phyloP scores from a whole-genome alignment of 1,284 basidiomycete species.

The Ganoderma multipileum region DNA sequence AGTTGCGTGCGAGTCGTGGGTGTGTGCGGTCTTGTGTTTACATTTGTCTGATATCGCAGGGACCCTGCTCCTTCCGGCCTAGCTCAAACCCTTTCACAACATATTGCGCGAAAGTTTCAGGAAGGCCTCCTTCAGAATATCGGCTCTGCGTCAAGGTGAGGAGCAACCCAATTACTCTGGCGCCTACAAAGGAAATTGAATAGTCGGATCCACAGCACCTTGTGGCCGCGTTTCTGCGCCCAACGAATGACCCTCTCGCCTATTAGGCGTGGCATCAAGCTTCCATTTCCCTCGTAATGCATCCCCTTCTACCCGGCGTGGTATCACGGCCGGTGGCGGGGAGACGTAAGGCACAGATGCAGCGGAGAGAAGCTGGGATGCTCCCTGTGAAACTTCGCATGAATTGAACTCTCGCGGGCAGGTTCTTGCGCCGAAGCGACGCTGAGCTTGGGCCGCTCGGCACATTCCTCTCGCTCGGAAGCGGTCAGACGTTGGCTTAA shows the following conservation, averaged over 20 bases:
- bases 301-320: neutral
- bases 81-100: neutral
- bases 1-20: neutral
- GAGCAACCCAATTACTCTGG: neutral
- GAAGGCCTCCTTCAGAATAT: neutral
- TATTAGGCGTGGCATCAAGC: slow-evolving; percentile 14
- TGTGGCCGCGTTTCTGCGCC: neutral
- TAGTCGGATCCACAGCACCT: neutral
- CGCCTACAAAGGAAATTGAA: neutral
- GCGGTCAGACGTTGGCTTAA: slow-evolving; percentile 6
- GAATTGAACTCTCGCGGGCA: slow-evolving; percentile 11
- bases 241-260: slow-evolving; percentile 1
- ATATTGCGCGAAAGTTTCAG: neutral
- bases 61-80: neutral
- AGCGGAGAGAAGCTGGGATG: neutral
- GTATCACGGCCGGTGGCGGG: neutral
- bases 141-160: neutral
- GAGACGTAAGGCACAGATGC: slow-evolving; percentile 10
- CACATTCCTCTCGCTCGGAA: slow-evolving; percentile 15
- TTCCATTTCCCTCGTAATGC: slow-evolving; percentile 8
- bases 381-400: neutral
- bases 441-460: slow-evolving; percentile 3
- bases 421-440: slow-evolving; percentile 14
- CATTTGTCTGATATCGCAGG: neutral
- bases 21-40: neutral